Percentiles rank a stretch among this genome's conserved stretches.
phyloP scores from a whole-genome alignment of 352 stramenopile genomes.

The Nothophytophthora sp. region DNA sequence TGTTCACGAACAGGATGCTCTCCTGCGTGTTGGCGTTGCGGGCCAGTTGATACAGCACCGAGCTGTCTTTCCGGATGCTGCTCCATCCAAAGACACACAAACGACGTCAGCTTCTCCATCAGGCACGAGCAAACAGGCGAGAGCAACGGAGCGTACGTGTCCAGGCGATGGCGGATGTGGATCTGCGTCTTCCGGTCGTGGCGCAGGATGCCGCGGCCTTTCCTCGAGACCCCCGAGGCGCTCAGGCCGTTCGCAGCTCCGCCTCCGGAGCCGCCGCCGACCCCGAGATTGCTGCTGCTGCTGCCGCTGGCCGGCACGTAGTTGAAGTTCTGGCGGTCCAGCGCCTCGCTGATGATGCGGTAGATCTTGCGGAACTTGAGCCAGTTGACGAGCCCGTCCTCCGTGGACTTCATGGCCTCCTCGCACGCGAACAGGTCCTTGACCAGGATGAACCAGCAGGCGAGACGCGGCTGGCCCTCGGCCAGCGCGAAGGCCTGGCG shows the following conservation, averaged over 20 bases:
- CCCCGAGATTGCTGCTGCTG: too few relatives aligned
- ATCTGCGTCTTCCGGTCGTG: slow-evolving; percentile 76
- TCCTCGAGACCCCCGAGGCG: slow-evolving; percentile 45
- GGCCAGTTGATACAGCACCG: slow-evolving; percentile 81
- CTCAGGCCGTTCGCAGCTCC: not conserved
- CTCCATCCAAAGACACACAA: slow-evolving; percentile 7
- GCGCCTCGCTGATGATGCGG: slow-evolving; percentile 73
- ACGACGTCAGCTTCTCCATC: slow-evolving; percentile 8
- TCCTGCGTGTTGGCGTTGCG: slow-evolving; percentile 89
- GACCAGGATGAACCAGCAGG: slow-evolving; percentile 86
- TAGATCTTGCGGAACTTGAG: slow-evolving; percentile 87
- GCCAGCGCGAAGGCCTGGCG: slow-evolving; percentile 77
- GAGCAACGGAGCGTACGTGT: slow-evolving; percentile 61
- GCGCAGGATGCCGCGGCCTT: slow-evolving; percentile 72
- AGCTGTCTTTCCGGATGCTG: slow-evolving; percentile 85
- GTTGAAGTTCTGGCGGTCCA: slow-evolving; percentile 79
- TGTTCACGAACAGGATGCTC: slow-evolving; percentile 90
- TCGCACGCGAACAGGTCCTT: slow-evolving; percentile 90
- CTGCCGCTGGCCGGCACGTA: slow-evolving; percentile 55
- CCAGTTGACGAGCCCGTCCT: slow-evolving; percentile 86
- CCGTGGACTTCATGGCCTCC: slow-evolving; percentile 83
- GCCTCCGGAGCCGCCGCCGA: not conserved
- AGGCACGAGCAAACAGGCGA: not conserved
- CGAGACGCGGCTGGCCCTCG: slow-evolving; percentile 74
- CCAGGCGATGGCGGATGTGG: slow-evolving; percentile 74